Percentiles rank a stretch among this genome's conserved stretches.
Conservation (phyloP, 140 eudicot genomes). For the Bidens hawaiensis region DNA sequence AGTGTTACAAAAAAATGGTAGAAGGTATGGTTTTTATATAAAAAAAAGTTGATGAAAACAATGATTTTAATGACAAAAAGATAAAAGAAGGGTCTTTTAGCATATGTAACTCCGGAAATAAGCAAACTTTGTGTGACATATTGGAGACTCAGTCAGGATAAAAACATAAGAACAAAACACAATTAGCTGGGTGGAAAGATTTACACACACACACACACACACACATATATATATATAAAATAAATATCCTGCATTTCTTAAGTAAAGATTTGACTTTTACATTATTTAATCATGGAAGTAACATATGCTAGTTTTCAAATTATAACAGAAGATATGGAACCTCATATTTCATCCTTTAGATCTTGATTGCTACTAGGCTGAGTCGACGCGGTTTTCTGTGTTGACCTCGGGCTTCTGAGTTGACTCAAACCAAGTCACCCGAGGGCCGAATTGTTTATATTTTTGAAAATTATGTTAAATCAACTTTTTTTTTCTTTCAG, state of each 20-base stretch:
- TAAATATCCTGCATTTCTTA: constrained; percentile 13
- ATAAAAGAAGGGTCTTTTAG: not conserved
- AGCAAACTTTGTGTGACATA: constrained; percentile 1
- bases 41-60: constrained; percentile 24
- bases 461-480: too few species aligned
- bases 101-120: constrained; percentile 12
- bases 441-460: too few species aligned
- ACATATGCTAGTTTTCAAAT: too few species aligned
- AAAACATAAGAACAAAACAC: constrained; percentile 20
- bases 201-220: not conserved
- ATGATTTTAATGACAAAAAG: constrained; percentile 14
- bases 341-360: constrained; percentile 55
- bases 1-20: not conserved
- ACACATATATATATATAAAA: not conserved
- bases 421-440: too few species aligned
- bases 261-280: constrained; percentile 25
- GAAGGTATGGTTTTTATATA: constrained; percentile 5
- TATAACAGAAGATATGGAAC: constrained; percentile 3
- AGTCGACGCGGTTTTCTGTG: constrained; percentile 19
- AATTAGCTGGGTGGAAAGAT: not conserved
- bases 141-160: constrained; percentile 15
- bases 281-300: too few species aligned
- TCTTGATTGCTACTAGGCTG: constrained; percentile 25
- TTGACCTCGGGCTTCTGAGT: too few species aligned
- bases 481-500: too few species aligned